Base-by-base conservation (phyloP, 192 early-diverging fungal species). In the Backusella sp. region DNA sequence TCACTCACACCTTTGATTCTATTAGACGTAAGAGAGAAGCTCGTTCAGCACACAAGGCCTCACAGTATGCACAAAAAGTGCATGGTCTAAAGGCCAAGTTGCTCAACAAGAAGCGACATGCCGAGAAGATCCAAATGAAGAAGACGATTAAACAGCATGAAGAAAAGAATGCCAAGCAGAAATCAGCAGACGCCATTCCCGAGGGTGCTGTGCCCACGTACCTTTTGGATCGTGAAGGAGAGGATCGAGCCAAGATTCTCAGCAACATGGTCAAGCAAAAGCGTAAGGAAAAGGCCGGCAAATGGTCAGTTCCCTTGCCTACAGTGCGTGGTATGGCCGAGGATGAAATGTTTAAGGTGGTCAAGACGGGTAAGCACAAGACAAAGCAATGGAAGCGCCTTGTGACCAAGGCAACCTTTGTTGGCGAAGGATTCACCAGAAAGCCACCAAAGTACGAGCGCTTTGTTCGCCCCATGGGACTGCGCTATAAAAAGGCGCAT, bases 241-340 rank as follows among this genome's bases (percentile, higher is more conserved):
- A 99, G 84, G 91, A 96, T 80, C 85, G 94, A 53, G 98, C 98
- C 75, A 99, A 99, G 88, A 93, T 99, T 68, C 85, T 99, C 73
- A 94, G 92, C 82, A 99, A 99, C 87, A 97, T 97, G 96, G 94
- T 99, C 79, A 99, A 99, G 91, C 98, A 99, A 83, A 99, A 99
- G 91, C 91, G 98, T 72, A 99, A 98, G 89, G 98, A 99, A 86
- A 98, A 98, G 91, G 97, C 97, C 26, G 97, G 96, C 28, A 98
- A 98, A 84, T 97, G 96, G 97, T 86, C 88, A 52, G 98, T 99
- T 12, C 98, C 98, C 34, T 77, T 99, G 79, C 98, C 98, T 74
- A 97, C 97, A 86, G 98, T 99, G 36, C 95, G 95, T 75, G 98
- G 96, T 69, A 96, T 99, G 88, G 96, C 97, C 67, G 98, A 99